Evolutionary conservation across 768 basidiomycete species (phyloP), one percentile per base, ranked within the genome.

Genomic region (Suillus occidentalis): DNA sequence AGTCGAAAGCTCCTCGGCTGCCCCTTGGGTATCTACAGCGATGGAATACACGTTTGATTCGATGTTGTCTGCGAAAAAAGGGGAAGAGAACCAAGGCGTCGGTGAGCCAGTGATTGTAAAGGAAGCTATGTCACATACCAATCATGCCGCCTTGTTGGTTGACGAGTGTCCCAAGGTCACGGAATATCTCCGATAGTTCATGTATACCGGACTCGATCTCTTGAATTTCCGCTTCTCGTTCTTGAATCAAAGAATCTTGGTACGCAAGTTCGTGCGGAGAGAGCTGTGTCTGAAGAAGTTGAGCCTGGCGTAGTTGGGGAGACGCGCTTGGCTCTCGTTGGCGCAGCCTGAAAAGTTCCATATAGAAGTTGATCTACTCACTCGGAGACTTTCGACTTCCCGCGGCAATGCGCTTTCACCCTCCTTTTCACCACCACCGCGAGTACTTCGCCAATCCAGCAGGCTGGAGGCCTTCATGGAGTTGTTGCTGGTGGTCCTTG

Each of bases 171-270:
- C n/a, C n/a, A n/a, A n/a, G n/a, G n/a, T n/a, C n/a, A n/a, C n/a
- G n/a, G n/a, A n/a, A n/a, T n/a, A n/a, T n/a, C n/a, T n/a, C n/a
- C n/a, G n/a, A n/a, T n/a, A 99, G 78, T 76, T 99, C 97, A 72
- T 97, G 94, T 63, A 99, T 98, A 8, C 97, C 97, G 8, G 87
- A 89, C 77, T 99, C 97, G 60, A 99, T 99, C 73, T 98, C 95
- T 60, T 92, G 87, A 63, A 99, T 99, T 72, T 99, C 97, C 0
- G 83, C 83, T 75, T 99, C 97, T 20, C 97, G 90, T 73, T 99
- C 97, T 45, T 63, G 73, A 43, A 76, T 77, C 43, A 99, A 80
- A 12, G 94, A 92, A 73, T 99, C 97, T 76, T 99, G 97, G 74
- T 96, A 96, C 16, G 94, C 94, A 28, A 99, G 85, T 77, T 98